Evolutionary conservation across 371 early-diverging fungal species (phyloP), one percentile per base, ranked within the genome.

Genomic region (Mortierella sp.): DNA sequence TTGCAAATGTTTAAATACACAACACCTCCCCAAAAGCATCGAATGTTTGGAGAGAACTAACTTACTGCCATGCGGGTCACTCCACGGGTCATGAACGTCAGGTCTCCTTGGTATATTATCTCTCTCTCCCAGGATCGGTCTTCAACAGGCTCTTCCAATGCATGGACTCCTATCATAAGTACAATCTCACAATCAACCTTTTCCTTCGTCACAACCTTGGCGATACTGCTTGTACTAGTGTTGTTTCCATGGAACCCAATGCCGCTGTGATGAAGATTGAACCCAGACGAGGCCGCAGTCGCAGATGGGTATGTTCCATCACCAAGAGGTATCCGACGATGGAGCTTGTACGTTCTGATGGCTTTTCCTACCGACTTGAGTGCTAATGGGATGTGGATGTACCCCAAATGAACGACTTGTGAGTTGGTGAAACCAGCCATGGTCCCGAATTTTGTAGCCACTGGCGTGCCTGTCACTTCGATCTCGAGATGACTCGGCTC

Each of bases 61-160:
- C 76, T 30, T 72, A 76, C 79, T 14, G 69, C 62, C 56, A 68
- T 57, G 26, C 72, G 56, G 28, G 69, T 66, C 37, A 37, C 37
- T 4, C 79, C 72, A 4, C 72, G 68, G 1, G 69, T 69, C 79
- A 77, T 77, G 15, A 77, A 53, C n/a, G 79, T 77, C 58, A 77
- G 30, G 48, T 61, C 68, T 0, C 79, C 79, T 30, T 72, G 72
- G 45, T 72, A 72, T 19, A 72, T 23, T 4, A 48, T 19, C 26
- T 64, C 72, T 1, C 66, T 72, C 51, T 77, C 79, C 72, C 79
- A 77, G 12, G 79, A 59, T 16, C 66, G 66, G 30, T 72, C 72
- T 50, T 72, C 72, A 15, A 62, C 47, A 12, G 79, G 79, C 26
- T 77, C 79, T 28, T 77, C 79, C 1, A 72, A 48, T 1, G 72